These are phyloP conservation scores for Neofusicoccum umdonicola DNA, from an alignment of 2,329 filamentous ascomycete genomes.

Conservation along the genomic window DNA sequence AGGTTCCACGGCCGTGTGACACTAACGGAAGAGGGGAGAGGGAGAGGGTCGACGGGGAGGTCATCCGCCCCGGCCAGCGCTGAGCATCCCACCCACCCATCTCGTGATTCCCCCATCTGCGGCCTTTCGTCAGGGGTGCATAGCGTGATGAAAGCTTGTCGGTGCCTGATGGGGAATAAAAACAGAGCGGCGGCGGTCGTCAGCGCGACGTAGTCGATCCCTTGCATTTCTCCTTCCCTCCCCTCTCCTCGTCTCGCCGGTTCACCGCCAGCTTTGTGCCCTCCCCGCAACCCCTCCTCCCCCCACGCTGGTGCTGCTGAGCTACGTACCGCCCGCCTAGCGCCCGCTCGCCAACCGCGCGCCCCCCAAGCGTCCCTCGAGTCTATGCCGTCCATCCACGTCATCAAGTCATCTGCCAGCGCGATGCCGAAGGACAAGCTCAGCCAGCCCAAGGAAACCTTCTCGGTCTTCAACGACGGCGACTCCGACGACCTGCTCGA, in stretches of 20 bases:
- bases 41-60: not conserved
- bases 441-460: slow-evolving; percentile 13
- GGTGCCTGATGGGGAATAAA: not conserved
- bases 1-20: slow-evolving; percentile 2
- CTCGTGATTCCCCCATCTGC: slow-evolving; percentile 2
- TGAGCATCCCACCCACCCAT: not conserved
- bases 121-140: slow-evolving; percentile 7
- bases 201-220: too few species aligned
- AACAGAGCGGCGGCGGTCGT: too few species aligned
- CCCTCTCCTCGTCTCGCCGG: too few species aligned
- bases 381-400: slow-evolving; percentile 9
- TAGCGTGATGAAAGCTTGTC: not conserved
- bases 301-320: too few species aligned
- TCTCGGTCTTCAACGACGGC: slow-evolving; percentile 13
- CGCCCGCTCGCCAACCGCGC: not conserved
- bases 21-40: not conserved
- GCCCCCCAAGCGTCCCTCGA: not conserved
- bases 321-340: too few species aligned
- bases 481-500: slow-evolving; percentile 11
- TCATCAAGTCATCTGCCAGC: slow-evolving; percentile 3
- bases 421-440: slow-evolving; percentile 8
- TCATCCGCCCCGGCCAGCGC: not conserved
- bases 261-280: too few species aligned
- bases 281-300: too few species aligned
- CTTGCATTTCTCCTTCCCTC: too few species aligned